These are phyloP conservation scores for Aethionema arabicum DNA, from an alignment of 345 rosid species.

Conservation along the genomic window DNA sequence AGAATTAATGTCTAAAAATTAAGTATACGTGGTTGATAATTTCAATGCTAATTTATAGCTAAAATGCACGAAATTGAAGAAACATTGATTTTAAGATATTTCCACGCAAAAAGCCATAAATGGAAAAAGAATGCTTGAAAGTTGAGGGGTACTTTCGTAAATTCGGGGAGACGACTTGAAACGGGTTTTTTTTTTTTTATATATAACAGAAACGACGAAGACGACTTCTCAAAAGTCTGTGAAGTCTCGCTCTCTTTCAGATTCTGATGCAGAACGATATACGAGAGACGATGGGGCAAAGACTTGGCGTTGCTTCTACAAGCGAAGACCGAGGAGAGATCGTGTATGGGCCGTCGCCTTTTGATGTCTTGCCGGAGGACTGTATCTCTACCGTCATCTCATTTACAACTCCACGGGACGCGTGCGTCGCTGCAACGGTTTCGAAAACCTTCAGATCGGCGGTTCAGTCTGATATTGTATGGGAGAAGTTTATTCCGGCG, in stretches of 20 bases:
- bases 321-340: slow-evolving; percentile 2
- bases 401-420: slow-evolving; percentile 42
- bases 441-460: slow-evolving; percentile 42
- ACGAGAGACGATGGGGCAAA: background rate
- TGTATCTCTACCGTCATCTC: slow-evolving; percentile 46
- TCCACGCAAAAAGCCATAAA: too few relatives aligned
- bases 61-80: too few relatives aligned
- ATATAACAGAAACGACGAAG: slow-evolving; percentile 24
- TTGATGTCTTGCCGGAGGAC: slow-evolving; percentile 34
- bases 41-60: too few relatives aligned
- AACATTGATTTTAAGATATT: too few relatives aligned
- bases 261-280: too few relatives aligned
- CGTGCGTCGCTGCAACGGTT: slow-evolving; percentile 42
- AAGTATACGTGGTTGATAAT: too few relatives aligned
- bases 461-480: slow-evolving; percentile 47
- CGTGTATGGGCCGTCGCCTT: background rate
- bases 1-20: too few relatives aligned
- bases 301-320: background rate
- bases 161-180: too few relatives aligned
- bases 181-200: too few relatives aligned
- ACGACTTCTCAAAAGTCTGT: slow-evolving; percentile 35
- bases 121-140: too few relatives aligned
- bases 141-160: background rate
- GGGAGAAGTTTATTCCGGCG: slow-evolving; percentile 52
- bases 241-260: slow-evolving; percentile 29